A percentile compares a stretch with the other conserved stretches of the same genome.
These are phyloP conservation scores for Gentiana dahurica DNA, from an alignment of 257 asterid species.

Conservation along the genomic window DNA sequence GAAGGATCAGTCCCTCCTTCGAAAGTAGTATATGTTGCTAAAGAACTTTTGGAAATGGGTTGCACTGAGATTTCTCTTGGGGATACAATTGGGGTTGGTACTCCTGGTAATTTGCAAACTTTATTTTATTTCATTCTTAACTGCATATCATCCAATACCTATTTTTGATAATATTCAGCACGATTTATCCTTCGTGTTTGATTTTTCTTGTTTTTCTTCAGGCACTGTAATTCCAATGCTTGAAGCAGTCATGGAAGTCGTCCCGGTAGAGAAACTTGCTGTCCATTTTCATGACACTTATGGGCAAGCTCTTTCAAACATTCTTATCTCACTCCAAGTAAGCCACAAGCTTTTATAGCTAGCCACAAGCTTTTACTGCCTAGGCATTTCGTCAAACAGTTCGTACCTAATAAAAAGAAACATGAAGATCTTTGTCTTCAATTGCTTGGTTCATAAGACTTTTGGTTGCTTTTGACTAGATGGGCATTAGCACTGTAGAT, in stretches of 20 bases:
- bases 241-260: slow-evolving; percentile 69
- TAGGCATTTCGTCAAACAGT: too few species aligned
- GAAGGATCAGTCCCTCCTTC: slow-evolving; percentile 86
- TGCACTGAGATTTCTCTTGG: slow-evolving; percentile 94
- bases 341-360: slow-evolving; percentile 7
- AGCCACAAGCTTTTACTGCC: slow-evolving; percentile 6
- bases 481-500: slow-evolving; percentile 83
- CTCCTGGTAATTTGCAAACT: slow-evolving; percentile 58
- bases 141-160: neutral
- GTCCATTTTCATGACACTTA: slow-evolving; percentile 98
- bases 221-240: slow-evolving; percentile 90
- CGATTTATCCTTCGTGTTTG: neutral
- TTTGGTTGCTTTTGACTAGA: slow-evolving; percentile 25
- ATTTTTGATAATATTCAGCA: neutral
- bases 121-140: neutral
- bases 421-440: too few species aligned
- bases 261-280: slow-evolving; percentile 81
- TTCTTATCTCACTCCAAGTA: slow-evolving; percentile 80
- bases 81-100: slow-evolving; percentile 90
- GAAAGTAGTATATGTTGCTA: slow-evolving; percentile 76
- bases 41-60: slow-evolving; percentile 76
- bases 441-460: too few species aligned
- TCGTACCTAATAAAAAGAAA: too few species aligned
- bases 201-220: slow-evolving; percentile 10
- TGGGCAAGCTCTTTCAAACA: slow-evolving; percentile 91